Evolutionary conservation across 208 protist genomes (phyloP).

Genomic region (Crithidia mellificae): DNA sequence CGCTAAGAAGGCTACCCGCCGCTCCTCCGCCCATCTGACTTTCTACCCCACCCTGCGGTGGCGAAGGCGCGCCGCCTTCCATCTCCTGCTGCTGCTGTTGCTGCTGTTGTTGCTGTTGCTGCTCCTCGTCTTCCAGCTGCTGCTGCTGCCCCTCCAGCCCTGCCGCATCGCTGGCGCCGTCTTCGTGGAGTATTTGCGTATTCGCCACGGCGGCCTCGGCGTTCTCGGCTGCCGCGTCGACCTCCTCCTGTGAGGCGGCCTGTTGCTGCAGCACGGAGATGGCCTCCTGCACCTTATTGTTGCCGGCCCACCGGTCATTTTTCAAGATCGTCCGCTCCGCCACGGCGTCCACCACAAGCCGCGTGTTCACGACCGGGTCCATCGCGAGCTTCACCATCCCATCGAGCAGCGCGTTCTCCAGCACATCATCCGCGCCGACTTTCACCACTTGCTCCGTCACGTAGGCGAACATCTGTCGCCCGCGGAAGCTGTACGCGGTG

Average conservation of each 20-base stretch:
- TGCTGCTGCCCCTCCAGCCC: conserved; percentile 14
- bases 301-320: conserved; percentile 42
- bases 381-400: conserved; percentile 65
- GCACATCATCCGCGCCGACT: conserved; percentile 63
- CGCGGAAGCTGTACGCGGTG: conserved; percentile 76
- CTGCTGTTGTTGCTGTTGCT: conserved; percentile 21
- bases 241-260: conserved; percentile 28
- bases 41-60: conserved; percentile 2
- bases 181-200: conserved; percentile 28
- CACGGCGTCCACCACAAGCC: conserved; percentile 72
- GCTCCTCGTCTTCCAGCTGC: conserved; percentile 30
- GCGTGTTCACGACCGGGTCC: conserved; percentile 90
- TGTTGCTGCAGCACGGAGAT: conserved; percentile 37
- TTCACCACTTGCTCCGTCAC: conserved; percentile 80
- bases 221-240: conserved; percentile 30
- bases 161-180: conserved; percentile 7
- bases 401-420: conserved; percentile 63
- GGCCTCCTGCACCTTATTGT: conserved; percentile 57
- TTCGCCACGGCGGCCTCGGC: conserved; percentile 32
- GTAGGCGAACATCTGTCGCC: conserved; percentile 89
- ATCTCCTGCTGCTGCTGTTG: neutral
- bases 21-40: neutral
- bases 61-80: conserved; percentile 9
- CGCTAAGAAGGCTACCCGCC: neutral
- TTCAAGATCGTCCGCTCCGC: conserved; percentile 55